These are phyloP conservation scores for Globisporangium lucens DNA, from an alignment of 352 stramenopile genomes.

Conservation along the genomic window DNA sequence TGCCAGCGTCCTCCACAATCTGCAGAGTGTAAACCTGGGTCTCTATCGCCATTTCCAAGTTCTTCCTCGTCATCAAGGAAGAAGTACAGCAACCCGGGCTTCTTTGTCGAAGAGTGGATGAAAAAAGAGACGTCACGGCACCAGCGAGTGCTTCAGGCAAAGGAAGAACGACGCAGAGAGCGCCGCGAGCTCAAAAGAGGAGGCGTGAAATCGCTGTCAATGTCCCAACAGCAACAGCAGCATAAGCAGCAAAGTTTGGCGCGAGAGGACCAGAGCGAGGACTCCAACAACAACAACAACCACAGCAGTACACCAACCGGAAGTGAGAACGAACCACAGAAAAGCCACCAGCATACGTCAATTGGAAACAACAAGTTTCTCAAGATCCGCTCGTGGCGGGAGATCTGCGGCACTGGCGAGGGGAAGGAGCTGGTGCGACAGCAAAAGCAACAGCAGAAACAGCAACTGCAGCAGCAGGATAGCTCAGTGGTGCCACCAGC, in stretches of 20 bases:
- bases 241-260: constrained; percentile 17
- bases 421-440: constrained; percentile 46
- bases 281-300: constrained; percentile 21
- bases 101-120: constrained; percentile 63
- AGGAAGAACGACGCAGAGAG: constrained; percentile 25
- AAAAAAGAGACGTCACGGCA: constrained; percentile 36
- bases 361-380: constrained; percentile 38
- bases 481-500: neutral
- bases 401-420: constrained; percentile 61
- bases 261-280: constrained; percentile 18
- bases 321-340: neutral
- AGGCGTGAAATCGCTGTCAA: neutral
- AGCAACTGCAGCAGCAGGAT: constrained; percentile 8
- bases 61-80: constrained; percentile 27
- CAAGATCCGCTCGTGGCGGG: constrained; percentile 57
- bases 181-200: constrained; percentile 15
- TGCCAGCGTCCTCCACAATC: constrained; percentile 3
- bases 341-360: constrained; percentile 14
- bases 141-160: constrained; percentile 29
- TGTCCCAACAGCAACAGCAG: constrained; percentile 6
- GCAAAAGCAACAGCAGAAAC: constrained; percentile 14
- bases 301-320: constrained; percentile 5
- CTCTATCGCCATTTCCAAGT: neutral
- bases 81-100: constrained; percentile 59
- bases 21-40: neutral